phyloP scores from a whole-genome alignment of 176 grass and related monocot species.

The Carex cristatella region DNA sequence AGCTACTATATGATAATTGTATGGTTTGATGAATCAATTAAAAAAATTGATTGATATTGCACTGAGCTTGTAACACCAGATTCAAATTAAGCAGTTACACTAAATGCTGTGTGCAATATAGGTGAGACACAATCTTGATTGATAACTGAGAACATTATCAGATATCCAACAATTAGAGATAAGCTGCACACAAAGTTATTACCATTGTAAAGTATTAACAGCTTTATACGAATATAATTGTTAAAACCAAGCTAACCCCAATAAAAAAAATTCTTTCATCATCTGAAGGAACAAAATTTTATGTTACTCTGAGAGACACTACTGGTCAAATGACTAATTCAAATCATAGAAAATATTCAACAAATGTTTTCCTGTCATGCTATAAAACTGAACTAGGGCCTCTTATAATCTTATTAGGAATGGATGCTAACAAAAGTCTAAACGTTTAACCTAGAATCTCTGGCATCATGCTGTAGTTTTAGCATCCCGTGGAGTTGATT shows the following conservation, averaged over 20 bases:
- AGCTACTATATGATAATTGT: background rate
- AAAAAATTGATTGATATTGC: background rate
- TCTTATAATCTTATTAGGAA: constrained; percentile 9
- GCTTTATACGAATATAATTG: background rate
- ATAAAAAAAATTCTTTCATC: background rate
- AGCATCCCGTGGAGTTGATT: background rate
- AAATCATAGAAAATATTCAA: background rate
- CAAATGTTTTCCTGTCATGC: background rate
- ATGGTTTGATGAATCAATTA: background rate
- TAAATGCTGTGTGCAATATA: background rate
- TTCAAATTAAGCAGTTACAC: constrained; percentile 1
- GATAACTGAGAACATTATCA: background rate
- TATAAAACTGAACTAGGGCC: background rate
- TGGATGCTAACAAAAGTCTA: background rate
- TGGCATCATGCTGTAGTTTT: background rate
- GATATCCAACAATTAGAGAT: background rate
- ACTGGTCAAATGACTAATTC: background rate
- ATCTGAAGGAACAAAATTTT: constrained; percentile 15
- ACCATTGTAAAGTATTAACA: background rate
- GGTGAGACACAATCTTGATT: background rate
- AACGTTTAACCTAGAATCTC: constrained; percentile 4
- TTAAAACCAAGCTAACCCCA: background rate
- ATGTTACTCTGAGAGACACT: background rate
- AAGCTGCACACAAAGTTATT: background rate
- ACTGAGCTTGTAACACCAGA: background rate